Evolutionary conservation across 2,329 filamentous ascomycete genomes (phyloP).

Genomic region (Arachnopeziza araneosa): DNA sequence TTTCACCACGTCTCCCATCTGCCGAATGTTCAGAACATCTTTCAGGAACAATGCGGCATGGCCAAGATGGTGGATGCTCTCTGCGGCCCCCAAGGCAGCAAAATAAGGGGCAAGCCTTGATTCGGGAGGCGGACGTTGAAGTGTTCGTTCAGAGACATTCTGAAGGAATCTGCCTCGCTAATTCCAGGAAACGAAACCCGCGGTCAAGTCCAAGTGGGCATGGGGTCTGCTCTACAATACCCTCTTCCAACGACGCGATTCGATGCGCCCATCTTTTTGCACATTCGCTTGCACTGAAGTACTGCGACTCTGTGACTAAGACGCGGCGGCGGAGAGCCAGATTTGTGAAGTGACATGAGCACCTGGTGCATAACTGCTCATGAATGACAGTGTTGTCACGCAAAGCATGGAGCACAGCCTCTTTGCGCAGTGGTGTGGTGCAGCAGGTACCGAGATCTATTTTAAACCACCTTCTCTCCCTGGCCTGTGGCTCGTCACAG

Average conservation of each 20-base stretch:
- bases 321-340: conserved; percentile 1
- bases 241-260: neutral
- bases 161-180: neutral
- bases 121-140: neutral
- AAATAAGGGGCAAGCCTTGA: conserved; percentile 9
- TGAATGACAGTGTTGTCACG: conserved; percentile 2
- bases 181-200: neutral
- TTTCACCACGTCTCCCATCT: neutral
- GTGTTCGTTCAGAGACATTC: neutral
- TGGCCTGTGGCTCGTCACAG: neutral
- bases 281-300: neutral
- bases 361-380: neutral
- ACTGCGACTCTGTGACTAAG: neutral
- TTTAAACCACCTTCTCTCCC: conserved; percentile 4
- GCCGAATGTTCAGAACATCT: neutral
- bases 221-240: conserved; percentile 6
- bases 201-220: neutral
- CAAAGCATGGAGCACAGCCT: conserved; percentile 12
- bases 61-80: neutral
- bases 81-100: conserved; percentile 6
- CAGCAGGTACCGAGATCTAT: conserved; percentile 4
- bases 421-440: conserved; percentile 11
- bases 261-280: neutral
- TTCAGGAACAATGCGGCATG: neutral
- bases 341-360: neutral